These are phyloP conservation scores for Funneliformis geosporum DNA, from an alignment of 192 early-diverging fungal species.

Conservation along the genomic window DNA sequence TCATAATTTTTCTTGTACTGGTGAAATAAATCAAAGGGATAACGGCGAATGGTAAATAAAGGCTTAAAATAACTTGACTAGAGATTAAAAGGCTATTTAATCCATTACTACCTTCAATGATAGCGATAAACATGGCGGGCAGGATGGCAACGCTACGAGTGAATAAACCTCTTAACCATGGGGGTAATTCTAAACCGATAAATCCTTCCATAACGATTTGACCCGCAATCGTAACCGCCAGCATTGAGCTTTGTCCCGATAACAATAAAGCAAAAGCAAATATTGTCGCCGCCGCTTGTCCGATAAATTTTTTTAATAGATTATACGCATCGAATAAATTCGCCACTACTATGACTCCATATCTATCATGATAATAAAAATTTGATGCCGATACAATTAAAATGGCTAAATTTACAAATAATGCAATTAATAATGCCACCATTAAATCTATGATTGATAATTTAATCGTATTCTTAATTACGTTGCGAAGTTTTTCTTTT, in stretches of 20 bases:
- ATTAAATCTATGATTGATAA: conserved; percentile 60
- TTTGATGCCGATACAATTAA: conserved; percentile 80
- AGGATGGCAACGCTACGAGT: conserved; percentile 74
- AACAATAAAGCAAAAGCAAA: conserved; percentile 78
- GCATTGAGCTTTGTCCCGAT: conserved; percentile 74
- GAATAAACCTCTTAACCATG: conserved; percentile 69
- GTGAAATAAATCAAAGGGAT: conserved; percentile 77
- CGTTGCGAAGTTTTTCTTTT: conserved; percentile 35
- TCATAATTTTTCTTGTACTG: conserved; percentile 53
- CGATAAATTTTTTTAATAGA: conserved; percentile 61
- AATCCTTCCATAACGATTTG: conserved; percentile 85
- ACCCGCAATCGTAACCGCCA: conserved; percentile 82
- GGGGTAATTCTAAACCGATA: conserved; percentile 56
- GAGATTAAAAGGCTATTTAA: conserved; percentile 65
- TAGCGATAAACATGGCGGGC: conserved; percentile 70
- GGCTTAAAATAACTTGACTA: conserved; percentile 72
- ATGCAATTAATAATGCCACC: conserved; percentile 67
- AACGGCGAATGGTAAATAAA: conserved; percentile 83
- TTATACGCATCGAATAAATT: conserved; percentile 69
- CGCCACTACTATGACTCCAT: conserved; percentile 38
- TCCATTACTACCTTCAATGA: conserved; percentile 62
- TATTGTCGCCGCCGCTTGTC: conserved; percentile 59
- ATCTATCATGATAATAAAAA: conserved; percentile 59
- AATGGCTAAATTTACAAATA: conserved; percentile 79
- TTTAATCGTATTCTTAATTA: conserved; percentile 15